Conservation (phyloP, 495 filamentous ascomycete genomes). For the Hypomontagnella monticulosa region DNA sequence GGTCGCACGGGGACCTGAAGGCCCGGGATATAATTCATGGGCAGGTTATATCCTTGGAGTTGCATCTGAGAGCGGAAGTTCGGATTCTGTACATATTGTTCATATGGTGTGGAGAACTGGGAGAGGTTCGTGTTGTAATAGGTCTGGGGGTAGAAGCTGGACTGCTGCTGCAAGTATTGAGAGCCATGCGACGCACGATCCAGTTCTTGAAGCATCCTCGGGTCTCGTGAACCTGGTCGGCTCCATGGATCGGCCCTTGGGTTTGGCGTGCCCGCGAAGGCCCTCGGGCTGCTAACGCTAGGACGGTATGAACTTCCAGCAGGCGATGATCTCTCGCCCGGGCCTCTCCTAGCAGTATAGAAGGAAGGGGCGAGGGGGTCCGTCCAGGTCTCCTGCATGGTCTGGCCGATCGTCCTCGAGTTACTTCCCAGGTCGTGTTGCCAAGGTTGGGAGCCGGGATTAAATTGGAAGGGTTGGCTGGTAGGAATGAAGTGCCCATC, state of each 20-base stretch:
- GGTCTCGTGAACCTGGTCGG: slow-evolving; percentile 50
- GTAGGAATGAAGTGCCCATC: slow-evolving; percentile 33
- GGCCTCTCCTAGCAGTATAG: slow-evolving; percentile 22
- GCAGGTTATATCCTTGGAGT: slow-evolving; percentile 48
- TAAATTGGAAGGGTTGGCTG: slow-evolving; percentile 46
- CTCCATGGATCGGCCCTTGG: slow-evolving; percentile 51
- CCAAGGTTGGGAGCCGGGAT: slow-evolving; percentile 52
- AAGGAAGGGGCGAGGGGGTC: slow-evolving; percentile 2
- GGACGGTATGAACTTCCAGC: slow-evolving; percentile 63
- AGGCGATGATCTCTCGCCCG: slow-evolving; percentile 56
- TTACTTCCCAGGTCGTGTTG: slow-evolving; percentile 43
- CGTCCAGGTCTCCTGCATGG: slow-evolving; percentile 30
- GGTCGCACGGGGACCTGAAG: slow-evolving; percentile 55
- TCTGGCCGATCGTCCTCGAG: slow-evolving; percentile 20
- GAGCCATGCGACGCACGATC: slow-evolving; percentile 43
- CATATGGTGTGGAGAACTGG: slow-evolving; percentile 46
- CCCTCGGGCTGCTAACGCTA: slow-evolving; percentile 67
- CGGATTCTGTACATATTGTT: slow-evolving; percentile 47
- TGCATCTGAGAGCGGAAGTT: slow-evolving; percentile 45
- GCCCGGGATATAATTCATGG: slow-evolving; percentile 48
- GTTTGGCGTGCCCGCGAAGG: slow-evolving; percentile 61
- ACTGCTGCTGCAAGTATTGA: slow-evolving; percentile 43
- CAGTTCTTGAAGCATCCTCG: slow-evolving; percentile 43
- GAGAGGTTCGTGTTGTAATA: slow-evolving; percentile 29
- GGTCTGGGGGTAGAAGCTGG: slow-evolving; percentile 29